Conservation (phyloP, 805 yeast species). For the Lipomyces yamadae region DNA sequence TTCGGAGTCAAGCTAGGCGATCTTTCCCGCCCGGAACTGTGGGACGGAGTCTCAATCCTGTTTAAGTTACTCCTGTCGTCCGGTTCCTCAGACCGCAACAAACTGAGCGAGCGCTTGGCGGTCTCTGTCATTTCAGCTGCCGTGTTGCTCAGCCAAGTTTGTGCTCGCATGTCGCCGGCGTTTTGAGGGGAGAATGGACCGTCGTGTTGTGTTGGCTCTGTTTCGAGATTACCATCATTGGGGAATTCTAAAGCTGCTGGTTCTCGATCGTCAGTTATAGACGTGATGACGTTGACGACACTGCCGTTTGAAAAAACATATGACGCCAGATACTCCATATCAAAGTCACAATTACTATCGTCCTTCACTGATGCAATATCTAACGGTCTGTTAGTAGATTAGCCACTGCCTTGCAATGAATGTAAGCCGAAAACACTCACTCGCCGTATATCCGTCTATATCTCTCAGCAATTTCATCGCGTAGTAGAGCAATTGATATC, state of each 20-base stretch:
- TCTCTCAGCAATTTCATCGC: conserved; percentile 23
- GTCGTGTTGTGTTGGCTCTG: neutral
- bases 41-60: neutral
- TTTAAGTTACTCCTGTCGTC: neutral
- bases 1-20: neutral
- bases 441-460: conserved; percentile 23
- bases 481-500: conserved; percentile 15
- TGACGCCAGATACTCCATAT: conserved; percentile 20
- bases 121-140: neutral
- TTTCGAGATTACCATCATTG: neutral
- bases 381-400: conserved; percentile 9
- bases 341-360: conserved; percentile 25
- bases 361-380: conserved; percentile 14
- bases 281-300: conserved; percentile 10
- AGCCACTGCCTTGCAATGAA: neutral
- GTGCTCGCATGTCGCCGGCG: neutral
- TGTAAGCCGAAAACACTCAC: conserved; percentile 6
- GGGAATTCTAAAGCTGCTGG: neutral
- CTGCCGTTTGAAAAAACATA: conserved; percentile 15
- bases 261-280: neutral
- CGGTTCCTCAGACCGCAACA: neutral
- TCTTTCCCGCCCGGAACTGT: neutral
- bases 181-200: neutral
- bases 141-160: conserved; percentile 1
- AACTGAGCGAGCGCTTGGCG: neutral